Percentiles rank a stretch among this genome's conserved stretches.
phyloP scores from a whole-genome alignment of 148 eudicot species.

The Camellia sinensis region DNA sequence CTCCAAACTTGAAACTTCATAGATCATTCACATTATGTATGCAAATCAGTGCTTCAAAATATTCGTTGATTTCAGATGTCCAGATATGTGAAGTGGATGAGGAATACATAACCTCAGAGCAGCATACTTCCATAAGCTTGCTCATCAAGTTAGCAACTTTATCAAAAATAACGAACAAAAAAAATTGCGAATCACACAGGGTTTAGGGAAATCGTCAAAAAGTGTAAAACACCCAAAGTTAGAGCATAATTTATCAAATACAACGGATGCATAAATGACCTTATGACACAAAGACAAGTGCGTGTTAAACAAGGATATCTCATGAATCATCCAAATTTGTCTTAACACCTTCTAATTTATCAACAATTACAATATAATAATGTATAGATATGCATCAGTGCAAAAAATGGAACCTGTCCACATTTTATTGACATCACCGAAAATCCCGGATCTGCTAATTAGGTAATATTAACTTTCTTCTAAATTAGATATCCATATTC shows the following conservation, averaged over 20 bases:
- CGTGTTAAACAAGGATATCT: not conserved
- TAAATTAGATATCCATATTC: not conserved
- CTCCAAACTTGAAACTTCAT: constrained; percentile 7
- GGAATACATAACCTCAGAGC: not conserved
- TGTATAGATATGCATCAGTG: no score
- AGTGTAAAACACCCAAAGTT: not conserved
- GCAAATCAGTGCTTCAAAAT: not conserved
- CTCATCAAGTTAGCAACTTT: constrained; percentile 5
- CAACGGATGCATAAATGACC: not conserved
- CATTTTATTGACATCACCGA: not conserved
- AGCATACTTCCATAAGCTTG: not conserved
- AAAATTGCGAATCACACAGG: not conserved
- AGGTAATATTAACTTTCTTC: not conserved
- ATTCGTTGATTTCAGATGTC: not conserved
- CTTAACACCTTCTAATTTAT: not conserved
- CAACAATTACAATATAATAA: not conserved
- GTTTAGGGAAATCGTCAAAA: not conserved
- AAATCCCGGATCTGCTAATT: not conserved
- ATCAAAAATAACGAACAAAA: not conserved
- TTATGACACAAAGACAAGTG: not conserved
- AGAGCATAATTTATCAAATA: not conserved
- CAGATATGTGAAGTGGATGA: not conserved
- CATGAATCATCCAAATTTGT: not conserved
- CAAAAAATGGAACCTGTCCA: no score
- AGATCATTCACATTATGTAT: no score